Evolutionary conservation across 1,284 basidiomycete species (phyloP), one percentile per base, ranked within the genome.

Genomic region (Malassezia vespertilionis): DNA sequence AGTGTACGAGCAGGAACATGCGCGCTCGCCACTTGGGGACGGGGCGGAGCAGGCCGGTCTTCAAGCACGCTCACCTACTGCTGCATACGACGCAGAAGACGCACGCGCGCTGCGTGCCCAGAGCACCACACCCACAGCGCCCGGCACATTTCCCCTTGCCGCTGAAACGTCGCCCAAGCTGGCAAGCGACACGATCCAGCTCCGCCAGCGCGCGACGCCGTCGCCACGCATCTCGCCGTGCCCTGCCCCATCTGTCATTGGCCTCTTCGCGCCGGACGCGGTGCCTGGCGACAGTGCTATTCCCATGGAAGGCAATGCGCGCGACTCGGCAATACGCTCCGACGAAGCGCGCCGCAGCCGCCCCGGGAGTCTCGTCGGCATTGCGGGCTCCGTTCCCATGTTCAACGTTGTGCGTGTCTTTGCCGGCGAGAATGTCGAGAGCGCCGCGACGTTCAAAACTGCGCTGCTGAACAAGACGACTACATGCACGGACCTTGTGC

Each of bases 361-460:
- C 22, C 69, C 68, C 0, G 66, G 64, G 10, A 63, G 60, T 15
- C 38, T 71, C 21, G 46, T 79, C 2, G 67, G 55, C 12, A 59
- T 61, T 14, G 60, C 65, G 0, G 60, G 58, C 14, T 78, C 77
- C 14, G 81, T 85, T 6, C 86, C 86, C 0, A 82, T 90, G 57
- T 78, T 96, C 49, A 93, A 84, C 61, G 90, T 97, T 50, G 81
- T 96, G 42, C 83, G 90, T 15, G 81, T 97, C 34, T 96, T 97
- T 68, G 89, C 89, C 0, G 91, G 90, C 8, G 81, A 84, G 53
- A 64, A 72, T 17, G 65, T 75, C 51, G 81, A 89, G 65, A 86
- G 86, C 1, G 89, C 95, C 58, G 86, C 88, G 3, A 93, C 89
- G 1, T 97, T 96, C 78, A 96, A 96, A 75, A 96, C 91, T 1